phyloP scores from a whole-genome alignment of 495 filamentous ascomycete species.

The Penicillium bialowiezense region DNA sequence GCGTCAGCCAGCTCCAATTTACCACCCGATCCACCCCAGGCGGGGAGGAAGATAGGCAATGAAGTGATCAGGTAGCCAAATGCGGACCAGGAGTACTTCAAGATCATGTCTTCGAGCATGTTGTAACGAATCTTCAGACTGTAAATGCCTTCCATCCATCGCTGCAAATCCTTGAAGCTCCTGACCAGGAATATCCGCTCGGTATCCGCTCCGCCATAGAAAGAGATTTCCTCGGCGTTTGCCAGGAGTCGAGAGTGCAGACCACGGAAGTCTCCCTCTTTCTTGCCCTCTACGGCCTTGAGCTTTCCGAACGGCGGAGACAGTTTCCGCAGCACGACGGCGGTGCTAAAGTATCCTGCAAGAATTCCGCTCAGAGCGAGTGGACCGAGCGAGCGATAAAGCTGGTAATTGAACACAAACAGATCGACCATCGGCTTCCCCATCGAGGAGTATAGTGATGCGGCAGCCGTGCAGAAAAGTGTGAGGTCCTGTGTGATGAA shows the following conservation, averaged over 20 bases:
- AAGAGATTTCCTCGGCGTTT: slow-evolving; percentile 98
- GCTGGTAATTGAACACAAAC: slow-evolving; percentile 94
- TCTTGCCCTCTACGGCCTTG: slow-evolving; percentile 89
- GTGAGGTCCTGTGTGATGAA: slow-evolving; percentile 98
- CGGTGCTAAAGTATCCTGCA: slow-evolving; percentile 89
- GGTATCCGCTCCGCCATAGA: slow-evolving; percentile 92
- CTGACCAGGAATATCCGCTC: slow-evolving; percentile 85
- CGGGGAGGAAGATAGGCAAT: slow-evolving; percentile 89
- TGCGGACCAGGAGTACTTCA: slow-evolving; percentile 98
- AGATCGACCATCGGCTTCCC: slow-evolving; percentile 96
- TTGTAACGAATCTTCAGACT: slow-evolving; percentile 96
- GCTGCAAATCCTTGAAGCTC: slow-evolving; percentile 86
- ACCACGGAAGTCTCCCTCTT: slow-evolving; percentile 89
- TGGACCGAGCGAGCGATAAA: slow-evolving; percentile 88
- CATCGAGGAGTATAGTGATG: slow-evolving; percentile 90
- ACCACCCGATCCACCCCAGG: slow-evolving; percentile 84
- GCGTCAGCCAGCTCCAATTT: slow-evolving; percentile 57
- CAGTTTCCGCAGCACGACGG: slow-evolving; percentile 77
- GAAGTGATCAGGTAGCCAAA: slow-evolving; percentile 94
- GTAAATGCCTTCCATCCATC: slow-evolving; percentile 96
- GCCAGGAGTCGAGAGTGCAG: slow-evolving; percentile 89
- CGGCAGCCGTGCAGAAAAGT: slow-evolving; percentile 87
- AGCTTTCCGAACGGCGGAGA: slow-evolving; percentile 96
- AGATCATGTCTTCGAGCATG: slow-evolving; percentile 95
- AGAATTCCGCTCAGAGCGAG: slow-evolving; percentile 82